Percentiles rank a stretch among this genome's conserved stretches.
phyloP scores from a whole-genome alignment of 768 basidiomycete species.

The Psilocybe sp. region DNA sequence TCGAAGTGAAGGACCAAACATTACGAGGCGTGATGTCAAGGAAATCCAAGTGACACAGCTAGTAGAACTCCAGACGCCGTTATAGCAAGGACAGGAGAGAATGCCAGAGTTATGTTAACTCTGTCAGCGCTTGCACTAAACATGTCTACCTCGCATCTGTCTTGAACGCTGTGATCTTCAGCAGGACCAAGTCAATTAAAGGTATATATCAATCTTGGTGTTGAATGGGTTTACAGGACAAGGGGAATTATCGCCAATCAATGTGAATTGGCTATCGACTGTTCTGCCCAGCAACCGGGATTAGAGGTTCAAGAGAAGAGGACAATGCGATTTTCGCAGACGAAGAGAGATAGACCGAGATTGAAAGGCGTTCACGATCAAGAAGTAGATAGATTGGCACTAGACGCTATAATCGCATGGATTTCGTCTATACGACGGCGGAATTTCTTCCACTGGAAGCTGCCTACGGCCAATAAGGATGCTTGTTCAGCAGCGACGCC shows the following conservation, averaged over 20 bases:
- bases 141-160: conserved; percentile 91
- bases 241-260: conserved; percentile 1
- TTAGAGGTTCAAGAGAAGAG: no score
- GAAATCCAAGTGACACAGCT: no score
- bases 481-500: conserved; percentile 43
- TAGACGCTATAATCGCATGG: conserved; percentile 46
- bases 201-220: conserved; percentile 60
- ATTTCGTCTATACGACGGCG: conserved; percentile 74
- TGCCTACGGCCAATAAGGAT: conserved; percentile 57
- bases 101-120: no score
- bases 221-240: conserved; percentile 7
- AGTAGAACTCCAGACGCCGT: no score
- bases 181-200: conserved; percentile 81
- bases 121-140: no score
- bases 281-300: conserved; percentile 13
- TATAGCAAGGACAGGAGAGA: no score
- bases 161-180: conserved; percentile 64
- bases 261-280: conserved; percentile 8
- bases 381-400: conserved; percentile 19
- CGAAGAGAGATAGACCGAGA: neutral
- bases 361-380: neutral
- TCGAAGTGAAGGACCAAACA: no score
- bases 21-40: no score
- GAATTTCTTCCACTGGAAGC: conserved; percentile 68
- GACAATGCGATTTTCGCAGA: no score